Conservation (phyloP, 331 rosid genomes). For the Spiraea crenata region DNA sequence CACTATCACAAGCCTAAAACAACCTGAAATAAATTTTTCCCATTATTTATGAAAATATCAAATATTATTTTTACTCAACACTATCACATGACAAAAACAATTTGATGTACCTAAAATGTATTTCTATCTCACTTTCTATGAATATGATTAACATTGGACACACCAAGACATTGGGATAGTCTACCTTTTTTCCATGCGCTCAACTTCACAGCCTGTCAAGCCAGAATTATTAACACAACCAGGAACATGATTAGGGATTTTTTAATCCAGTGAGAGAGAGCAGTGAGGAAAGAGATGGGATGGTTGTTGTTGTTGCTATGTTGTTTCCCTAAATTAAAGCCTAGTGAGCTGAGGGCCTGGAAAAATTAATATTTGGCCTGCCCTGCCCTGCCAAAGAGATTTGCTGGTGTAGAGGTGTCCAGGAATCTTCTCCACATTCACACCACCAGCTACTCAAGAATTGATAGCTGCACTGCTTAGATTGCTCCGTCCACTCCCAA, state of each 20-base stretch:
- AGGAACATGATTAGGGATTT: slow-evolving; percentile 35
- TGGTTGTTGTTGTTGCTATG: slow-evolving; percentile 26
- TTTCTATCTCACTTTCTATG: neutral
- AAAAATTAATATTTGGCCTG: slow-evolving; percentile 3
- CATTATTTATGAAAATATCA: too few species aligned
- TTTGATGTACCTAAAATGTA: too few species aligned
- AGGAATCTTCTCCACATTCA: slow-evolving; percentile 44
- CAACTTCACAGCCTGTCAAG: slow-evolving; percentile 85
- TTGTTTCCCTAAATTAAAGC: slow-evolving; percentile 40
- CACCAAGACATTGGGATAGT: slow-evolving; percentile 16
- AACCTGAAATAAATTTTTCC: too few species aligned
- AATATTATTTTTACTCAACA: too few species aligned
- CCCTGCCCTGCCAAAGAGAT: slow-evolving; percentile 48
- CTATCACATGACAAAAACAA: too few species aligned
- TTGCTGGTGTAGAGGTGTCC: slow-evolving; percentile 56
- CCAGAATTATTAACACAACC: slow-evolving; percentile 62
- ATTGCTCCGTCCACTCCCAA: slow-evolving; percentile 40
- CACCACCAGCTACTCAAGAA: slow-evolving; percentile 15
- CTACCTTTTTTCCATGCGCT: slow-evolving; percentile 31
- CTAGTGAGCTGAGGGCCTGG: neutral
- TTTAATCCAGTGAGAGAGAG: slow-evolving; percentile 20
- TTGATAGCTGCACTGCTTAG: slow-evolving; percentile 37
- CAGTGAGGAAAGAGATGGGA: neutral
- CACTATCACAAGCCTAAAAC: too few species aligned
- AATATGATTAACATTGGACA: slow-evolving; percentile 7